Conservation (phyloP, 176 grass and related monocot genomes). For the Avena insularis region DNA sequence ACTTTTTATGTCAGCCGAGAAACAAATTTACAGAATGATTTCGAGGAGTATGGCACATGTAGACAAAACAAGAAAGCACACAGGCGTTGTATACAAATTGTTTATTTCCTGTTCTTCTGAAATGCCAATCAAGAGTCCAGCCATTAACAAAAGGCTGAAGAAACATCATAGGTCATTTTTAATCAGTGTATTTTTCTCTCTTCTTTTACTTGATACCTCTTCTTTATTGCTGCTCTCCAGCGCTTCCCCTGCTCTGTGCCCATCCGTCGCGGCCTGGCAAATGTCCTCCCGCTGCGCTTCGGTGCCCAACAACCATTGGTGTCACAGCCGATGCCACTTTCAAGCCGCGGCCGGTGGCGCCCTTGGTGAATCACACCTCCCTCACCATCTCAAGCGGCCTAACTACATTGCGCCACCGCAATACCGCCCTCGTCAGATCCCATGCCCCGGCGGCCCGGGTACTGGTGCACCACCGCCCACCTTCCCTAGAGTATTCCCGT, state of each 20-base stretch:
- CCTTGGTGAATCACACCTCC: neutral
- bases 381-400: neutral
- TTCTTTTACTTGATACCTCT: neutral
- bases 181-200: neutral
- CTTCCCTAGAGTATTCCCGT: neutral
- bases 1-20: constrained; percentile 19
- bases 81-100: neutral
- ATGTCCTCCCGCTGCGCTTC: neutral
- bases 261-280: neutral
- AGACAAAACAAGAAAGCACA: constrained; percentile 16
- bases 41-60: neutral
- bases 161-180: neutral
- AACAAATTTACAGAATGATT: constrained; percentile 10
- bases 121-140: neutral
- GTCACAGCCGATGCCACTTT: neutral
- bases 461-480: neutral
- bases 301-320: neutral
- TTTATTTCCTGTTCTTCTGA: constrained; percentile 14
- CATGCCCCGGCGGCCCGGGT: neutral
- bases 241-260: neutral
- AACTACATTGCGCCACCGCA: neutral
- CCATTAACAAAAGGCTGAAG: neutral
- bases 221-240: neutral
- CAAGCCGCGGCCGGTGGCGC: no score
- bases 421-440: neutral